Conservation (phyloP, 2,329 filamentous ascomycete species). For the Neonectria magnoliae region DNA sequence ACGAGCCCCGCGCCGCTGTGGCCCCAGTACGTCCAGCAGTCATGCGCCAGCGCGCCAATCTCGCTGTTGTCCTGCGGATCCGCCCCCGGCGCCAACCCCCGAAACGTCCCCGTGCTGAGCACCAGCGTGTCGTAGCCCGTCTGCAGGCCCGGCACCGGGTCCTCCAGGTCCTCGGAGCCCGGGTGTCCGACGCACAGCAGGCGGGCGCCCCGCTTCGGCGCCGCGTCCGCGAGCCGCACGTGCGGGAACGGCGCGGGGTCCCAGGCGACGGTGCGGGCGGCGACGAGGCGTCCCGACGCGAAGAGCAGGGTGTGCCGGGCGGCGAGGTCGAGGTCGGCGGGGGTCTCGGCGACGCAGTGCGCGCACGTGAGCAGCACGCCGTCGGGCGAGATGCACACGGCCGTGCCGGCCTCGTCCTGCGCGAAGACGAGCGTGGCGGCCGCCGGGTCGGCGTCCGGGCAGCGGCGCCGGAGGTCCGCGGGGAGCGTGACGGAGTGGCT, state of each 20-base stretch:
- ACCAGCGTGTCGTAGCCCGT: conserved; percentile 60
- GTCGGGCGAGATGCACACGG: conserved; percentile 56
- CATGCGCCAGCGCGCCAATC: conserved; percentile 62
- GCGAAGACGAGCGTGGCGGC: conserved; percentile 57
- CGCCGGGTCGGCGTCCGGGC: conserved; percentile 16
- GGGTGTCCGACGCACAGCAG: conserved; percentile 50
- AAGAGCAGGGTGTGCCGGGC: conserved; percentile 55
- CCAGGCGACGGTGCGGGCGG: conserved; percentile 53
- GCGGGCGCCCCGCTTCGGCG: conserved; percentile 31
- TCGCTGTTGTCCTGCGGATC: conserved; percentile 61
- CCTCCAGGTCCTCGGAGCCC: conserved; percentile 56
- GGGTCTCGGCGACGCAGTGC: conserved; percentile 59
- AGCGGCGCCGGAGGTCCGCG: conserved; percentile 9
- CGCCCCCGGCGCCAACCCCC: conserved; percentile 49
- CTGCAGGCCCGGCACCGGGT: conserved; percentile 42
- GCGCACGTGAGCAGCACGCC: conserved; percentile 61
- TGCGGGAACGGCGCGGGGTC: conserved; percentile 46
- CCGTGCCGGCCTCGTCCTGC: conserved; percentile 60
- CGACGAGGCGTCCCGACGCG: conserved; percentile 50
- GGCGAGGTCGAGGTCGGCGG: conserved; percentile 44
- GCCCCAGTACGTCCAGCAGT: conserved; percentile 68
- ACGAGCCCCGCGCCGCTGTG: conserved; percentile 63
- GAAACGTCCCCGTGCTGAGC: conserved; percentile 55
- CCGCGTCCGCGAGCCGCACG: conserved; percentile 21
- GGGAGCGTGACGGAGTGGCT: conserved; percentile 31